Evolutionary conservation across 2,329 filamentous ascomycete genomes (phyloP).

Genomic region (Phyllosticta citriasiana): DNA sequence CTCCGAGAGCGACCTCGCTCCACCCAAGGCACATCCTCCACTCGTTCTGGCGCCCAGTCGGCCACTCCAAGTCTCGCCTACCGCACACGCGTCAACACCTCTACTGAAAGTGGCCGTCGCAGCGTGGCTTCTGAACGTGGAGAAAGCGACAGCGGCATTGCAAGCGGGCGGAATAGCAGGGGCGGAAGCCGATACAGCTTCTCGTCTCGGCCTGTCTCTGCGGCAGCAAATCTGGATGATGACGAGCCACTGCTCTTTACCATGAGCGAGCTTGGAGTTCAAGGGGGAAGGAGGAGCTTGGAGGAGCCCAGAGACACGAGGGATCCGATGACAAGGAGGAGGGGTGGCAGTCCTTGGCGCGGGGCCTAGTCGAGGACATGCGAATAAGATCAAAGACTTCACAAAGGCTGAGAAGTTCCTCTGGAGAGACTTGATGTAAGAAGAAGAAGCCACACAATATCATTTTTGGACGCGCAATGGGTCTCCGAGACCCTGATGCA

Average conservation of each 20-base stretch:
- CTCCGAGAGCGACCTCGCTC: slow-evolving; percentile 1
- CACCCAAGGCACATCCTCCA: not conserved
- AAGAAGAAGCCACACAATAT: no score
- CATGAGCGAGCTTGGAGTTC: slow-evolving; percentile 56
- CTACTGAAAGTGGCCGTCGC: not conserved
- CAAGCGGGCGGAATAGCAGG: slow-evolving; percentile 4
- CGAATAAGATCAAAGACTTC: not conserved
- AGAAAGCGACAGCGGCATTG: slow-evolving; percentile 6
- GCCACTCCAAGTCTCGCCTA: slow-evolving; percentile 3
- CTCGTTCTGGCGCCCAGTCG: not conserved
- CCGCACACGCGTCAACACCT: slow-evolving; percentile 3
- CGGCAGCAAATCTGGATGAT: slow-evolving; percentile 37
- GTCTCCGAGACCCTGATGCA: not conserved
- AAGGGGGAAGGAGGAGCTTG: slow-evolving; percentile 24
- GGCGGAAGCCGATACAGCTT: slow-evolving; percentile 32
- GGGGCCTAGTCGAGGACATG: not conserved
- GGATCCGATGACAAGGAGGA: slow-evolving; percentile 14
- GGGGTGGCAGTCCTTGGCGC: slow-evolving; percentile 5
- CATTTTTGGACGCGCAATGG: not conserved
- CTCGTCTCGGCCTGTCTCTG: slow-evolving; percentile 25
- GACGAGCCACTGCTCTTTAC: slow-evolving; percentile 65
- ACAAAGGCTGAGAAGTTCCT: not conserved
- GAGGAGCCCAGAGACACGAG: slow-evolving; percentile 26
- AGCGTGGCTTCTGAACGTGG: slow-evolving; percentile 7
- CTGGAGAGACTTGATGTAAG: not conserved